These are phyloP conservation scores for Aurifilum marmelostoma DNA, from an alignment of 2,329 filamentous ascomycete genomes.

Conservation along the genomic window DNA sequence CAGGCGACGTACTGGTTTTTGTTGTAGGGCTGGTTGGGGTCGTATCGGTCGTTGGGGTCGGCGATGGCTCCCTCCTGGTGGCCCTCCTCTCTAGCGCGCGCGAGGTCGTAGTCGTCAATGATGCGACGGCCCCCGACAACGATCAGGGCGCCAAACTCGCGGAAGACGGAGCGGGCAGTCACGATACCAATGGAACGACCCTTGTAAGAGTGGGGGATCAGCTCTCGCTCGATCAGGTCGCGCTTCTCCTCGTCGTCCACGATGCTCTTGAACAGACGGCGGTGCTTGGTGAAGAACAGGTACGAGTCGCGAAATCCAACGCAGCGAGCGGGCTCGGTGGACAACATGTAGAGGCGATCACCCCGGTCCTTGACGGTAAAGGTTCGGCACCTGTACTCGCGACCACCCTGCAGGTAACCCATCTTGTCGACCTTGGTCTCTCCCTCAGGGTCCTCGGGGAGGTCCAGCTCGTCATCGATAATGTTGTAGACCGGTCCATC, in stretches of 20 bases:
- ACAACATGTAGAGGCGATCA: constrained; percentile 93
- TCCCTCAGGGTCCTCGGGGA: constrained; percentile 85
- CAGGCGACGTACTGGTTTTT: constrained; percentile 98
- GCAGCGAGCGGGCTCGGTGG: constrained; percentile 93
- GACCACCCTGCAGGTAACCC: constrained; percentile 78
- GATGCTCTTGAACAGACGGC: constrained; percentile 95
- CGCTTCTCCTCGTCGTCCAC: constrained; percentile 97
- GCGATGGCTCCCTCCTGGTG: constrained; percentile 87
- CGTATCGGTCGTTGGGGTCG: constrained; percentile 82
- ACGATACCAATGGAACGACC: constrained; percentile 96
- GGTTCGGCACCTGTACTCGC: constrained; percentile 93
- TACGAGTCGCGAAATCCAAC: constrained; percentile 98
- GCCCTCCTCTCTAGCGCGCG: constrained; percentile 74
- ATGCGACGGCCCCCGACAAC: constrained; percentile 87
- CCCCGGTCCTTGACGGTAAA: constrained; percentile 88
- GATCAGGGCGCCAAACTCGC: constrained; percentile 94
- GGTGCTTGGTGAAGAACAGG: constrained; percentile 98
- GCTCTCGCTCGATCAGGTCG: constrained; percentile 90
- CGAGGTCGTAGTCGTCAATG: constrained; percentile 85
- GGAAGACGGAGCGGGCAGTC: constrained; percentile 93
- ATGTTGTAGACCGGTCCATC: constrained; percentile 92
- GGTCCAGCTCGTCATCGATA: constrained; percentile 84
- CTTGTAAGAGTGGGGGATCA: constrained; percentile 98
- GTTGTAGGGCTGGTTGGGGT: constrained; percentile 87
- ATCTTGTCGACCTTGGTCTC: constrained; percentile 92